Base-by-base conservation (phyloP, 768 basidiomycete genomes). In the Tylopilus sp. region DNA sequence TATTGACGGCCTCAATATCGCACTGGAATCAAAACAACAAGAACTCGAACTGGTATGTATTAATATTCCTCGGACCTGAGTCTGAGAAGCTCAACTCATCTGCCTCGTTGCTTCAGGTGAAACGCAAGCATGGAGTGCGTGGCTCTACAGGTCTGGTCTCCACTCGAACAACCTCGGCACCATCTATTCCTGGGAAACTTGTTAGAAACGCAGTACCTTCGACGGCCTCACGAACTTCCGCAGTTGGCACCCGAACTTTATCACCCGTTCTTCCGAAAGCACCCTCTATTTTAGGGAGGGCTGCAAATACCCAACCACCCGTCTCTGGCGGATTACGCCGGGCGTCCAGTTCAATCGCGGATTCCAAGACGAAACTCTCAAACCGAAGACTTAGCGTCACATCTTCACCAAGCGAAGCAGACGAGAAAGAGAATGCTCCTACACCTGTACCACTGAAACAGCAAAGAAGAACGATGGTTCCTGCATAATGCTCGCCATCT, bases 1-100 rank as follows among this genome's bases (percentile, higher is more conserved):
- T 68, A 67, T 88, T 21, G 71, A 80, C 44, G 87, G 89, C n/a
- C 71, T 96, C 61, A 94, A 96, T 62, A 92, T 95, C 31, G 94
- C 93, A 0, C 71, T 97, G 49, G 92, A 95, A 69, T 86, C 92
- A 24, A 97, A 97, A 71, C 94, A 97, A 63, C 92, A 95, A 68
- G 94, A 96, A 68, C 73, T 97, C 36, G 92, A 96, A 66, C 65
- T 95, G 69, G 94, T 97, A 54, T 48, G 82, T 77, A 38, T 26
- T 3, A 12, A 13, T 8, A 61, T 36, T 14, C 34, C 7, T 28
- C 11, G 10, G n/a, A 13, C n/a, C 17, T 21, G 10, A 16, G 16
- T 31, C 26, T 24, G 22, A 31, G 13, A 53, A 6, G 16, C 11
- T 65, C 2, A 55, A 17, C 26, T 34, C 42, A 36, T 22, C 62